Evolutionary conservation across 768 basidiomycete genomes (phyloP), one percentile per base, ranked within the genome.

Genomic region (Trametes meyenii): DNA sequence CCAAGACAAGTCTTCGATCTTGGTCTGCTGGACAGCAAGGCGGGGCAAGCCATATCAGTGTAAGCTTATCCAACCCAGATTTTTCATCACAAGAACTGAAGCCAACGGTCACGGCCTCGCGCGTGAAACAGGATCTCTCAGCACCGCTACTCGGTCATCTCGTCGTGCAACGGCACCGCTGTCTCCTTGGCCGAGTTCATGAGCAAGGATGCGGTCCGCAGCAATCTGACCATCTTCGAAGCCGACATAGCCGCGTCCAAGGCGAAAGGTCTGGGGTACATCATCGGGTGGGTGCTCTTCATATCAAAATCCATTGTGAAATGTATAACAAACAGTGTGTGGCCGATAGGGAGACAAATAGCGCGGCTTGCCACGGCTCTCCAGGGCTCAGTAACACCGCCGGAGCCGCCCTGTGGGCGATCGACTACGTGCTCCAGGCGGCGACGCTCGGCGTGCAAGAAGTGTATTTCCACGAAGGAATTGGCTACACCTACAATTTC

Each of bases 401-500:
- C n/a, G 89, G 87, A 16, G 86, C 87, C 0, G 84, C 85, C 17
- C 71, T 90, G 21, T 90, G 88, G 88, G 77, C 80, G 12, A 73
- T 88, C 60, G 87, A 90, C 69, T 88, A 89, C 70, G 75, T 80
- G 1, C 73, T 90, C 3, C 86, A 80, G 66, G 84, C 86, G 68
- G 73, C 83, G 2, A 81, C 81, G 62, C 71, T 85, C 11, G 84
- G 83, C 3, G 80, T 86, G 24, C 77, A 79, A 26, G 76, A 80
- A 51, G 14, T 23, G 19, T 85, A 81, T 73, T 87, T 87, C 77
- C 87, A 90, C 67, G 77, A 85, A 58, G 88, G 87, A 13, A 75
- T 89, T 54, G 88, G 88, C 0, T 89, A 80, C 74, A 90, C 89
- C 72, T 90, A 89, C 67, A 85, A 83, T 67, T 75, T 88, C 55